These are phyloP conservation scores for Solanum microdontum DNA, from an alignment of 257 asterid genomes.

Conservation along the genomic window DNA sequence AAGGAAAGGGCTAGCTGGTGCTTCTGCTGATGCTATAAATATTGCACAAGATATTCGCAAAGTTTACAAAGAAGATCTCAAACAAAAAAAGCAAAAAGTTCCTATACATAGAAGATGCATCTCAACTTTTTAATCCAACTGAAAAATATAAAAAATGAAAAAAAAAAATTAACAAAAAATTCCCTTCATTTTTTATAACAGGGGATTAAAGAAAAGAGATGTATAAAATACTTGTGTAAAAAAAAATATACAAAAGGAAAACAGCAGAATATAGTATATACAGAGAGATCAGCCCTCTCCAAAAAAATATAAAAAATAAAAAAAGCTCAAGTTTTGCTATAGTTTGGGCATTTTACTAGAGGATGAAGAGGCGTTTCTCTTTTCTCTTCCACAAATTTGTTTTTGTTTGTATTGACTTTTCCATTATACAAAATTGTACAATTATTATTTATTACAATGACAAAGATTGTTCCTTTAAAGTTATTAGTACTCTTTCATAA, in stretches of 20 bases:
- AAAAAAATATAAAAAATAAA: conserved; percentile 4
- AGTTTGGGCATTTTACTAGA: conserved; percentile 31
- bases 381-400: conserved; percentile 10
- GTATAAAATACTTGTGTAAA: not conserved
- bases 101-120: conserved; percentile 71
- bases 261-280: conserved; percentile 21
- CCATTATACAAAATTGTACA: conserved; percentile 16
- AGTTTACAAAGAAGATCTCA: conserved; percentile 67
- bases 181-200: conserved; percentile 4
- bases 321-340: conserved; percentile 34
- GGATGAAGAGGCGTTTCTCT: conserved; percentile 49
- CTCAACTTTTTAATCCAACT: conserved; percentile 41
- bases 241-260: not conserved
- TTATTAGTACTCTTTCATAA: not conserved
- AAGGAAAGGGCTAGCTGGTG: conserved; percentile 82
- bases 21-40: conserved; percentile 68
- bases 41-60: conserved; percentile 59
- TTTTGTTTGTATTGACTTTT: not conserved
- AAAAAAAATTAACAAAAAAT: not conserved
- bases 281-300: conserved; percentile 47
- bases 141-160: not conserved
- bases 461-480: not conserved
- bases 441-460: conserved; percentile 2
- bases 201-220: not conserved
- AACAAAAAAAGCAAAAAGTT: conserved; percentile 58